A percentile compares a stretch with the other conserved stretches of the same genome.
These are phyloP conservation scores for Raddia guianensis DNA, from an alignment of 176 grass and related monocot genomes.

Conservation along the genomic window DNA sequence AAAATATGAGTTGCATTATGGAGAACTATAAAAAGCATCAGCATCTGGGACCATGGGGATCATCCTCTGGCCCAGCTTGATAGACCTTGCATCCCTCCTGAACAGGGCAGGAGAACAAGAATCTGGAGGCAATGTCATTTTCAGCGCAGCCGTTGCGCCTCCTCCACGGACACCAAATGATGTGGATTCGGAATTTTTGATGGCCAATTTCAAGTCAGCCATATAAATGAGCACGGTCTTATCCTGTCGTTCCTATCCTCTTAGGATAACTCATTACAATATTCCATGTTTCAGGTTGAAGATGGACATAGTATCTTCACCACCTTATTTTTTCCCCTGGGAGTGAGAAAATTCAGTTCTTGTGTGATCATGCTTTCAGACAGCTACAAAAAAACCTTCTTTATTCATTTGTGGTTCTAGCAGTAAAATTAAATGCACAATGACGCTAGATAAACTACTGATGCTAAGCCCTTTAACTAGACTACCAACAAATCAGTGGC, in stretches of 20 bases:
- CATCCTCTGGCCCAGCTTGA: not conserved
- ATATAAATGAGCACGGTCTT: slow-evolving; percentile 13
- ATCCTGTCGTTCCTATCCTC: slow-evolving; percentile 28
- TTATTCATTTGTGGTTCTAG: slow-evolving; percentile 27
- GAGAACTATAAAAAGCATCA: no score
- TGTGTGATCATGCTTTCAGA: not conserved
- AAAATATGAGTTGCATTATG: no score
- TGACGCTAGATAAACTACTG: not conserved
- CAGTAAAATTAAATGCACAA: not conserved
- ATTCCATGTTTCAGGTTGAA: slow-evolving; percentile 20
- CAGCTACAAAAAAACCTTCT: not conserved
- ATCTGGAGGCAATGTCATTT: slow-evolving; percentile 22
- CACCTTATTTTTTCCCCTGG: not conserved
- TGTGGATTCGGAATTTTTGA: not conserved
- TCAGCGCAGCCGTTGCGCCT: slow-evolving; percentile 31
- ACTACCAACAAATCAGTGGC: not conserved
- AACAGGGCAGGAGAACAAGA: slow-evolving; percentile 13
- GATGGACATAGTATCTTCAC: not conserved
- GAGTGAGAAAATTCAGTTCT: not conserved
- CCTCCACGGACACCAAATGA: slow-evolving; percentile 29
- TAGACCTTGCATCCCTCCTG: not conserved
- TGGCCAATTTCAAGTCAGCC: not conserved
- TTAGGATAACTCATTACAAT: slow-evolving; percentile 25
- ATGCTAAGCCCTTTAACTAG: slow-evolving; percentile 15
- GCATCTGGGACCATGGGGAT: slow-evolving; percentile 22